phyloP scores from a whole-genome alignment of 345 rosid genomes.

The Erucastrum elatum region DNA sequence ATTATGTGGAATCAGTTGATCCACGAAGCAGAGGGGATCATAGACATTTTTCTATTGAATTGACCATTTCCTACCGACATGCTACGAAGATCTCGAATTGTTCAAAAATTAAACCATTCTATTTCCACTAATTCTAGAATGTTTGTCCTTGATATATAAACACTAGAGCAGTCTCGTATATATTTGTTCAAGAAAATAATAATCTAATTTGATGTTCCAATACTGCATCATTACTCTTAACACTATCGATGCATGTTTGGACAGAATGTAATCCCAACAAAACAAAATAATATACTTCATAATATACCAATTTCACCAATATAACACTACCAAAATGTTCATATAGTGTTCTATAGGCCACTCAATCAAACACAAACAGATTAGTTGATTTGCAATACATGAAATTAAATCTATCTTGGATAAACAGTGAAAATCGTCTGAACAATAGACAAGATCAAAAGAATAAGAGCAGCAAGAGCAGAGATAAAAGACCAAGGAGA shows the following conservation, averaged over 20 bases:
- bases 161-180: neutral
- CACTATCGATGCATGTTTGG: constrained; percentile 14
- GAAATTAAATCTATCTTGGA: neutral
- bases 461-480: constrained; percentile 65
- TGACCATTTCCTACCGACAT: constrained; percentile 16
- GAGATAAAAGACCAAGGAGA: constrained; percentile 88
- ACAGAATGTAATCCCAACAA: neutral
- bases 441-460: constrained; percentile 55
- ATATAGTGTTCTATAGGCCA: neutral
- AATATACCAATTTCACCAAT: neutral
- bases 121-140: no score
- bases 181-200: neutral
- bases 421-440: constrained; percentile 56
- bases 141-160: neutral
- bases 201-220: neutral
- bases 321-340: neutral
- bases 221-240: neutral
- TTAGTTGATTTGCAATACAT: neutral
- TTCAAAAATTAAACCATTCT: no score
- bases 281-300: no score
- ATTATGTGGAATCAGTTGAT: constrained; percentile 18
- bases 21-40: constrained; percentile 9
- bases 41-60: constrained; percentile 11
- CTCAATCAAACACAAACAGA: neutral
- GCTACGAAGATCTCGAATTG: constrained; percentile 1